Evolutionary conservation across 2,329 filamentous ascomycete genomes (phyloP).

Genomic region (Truncatella angustata): DNA sequence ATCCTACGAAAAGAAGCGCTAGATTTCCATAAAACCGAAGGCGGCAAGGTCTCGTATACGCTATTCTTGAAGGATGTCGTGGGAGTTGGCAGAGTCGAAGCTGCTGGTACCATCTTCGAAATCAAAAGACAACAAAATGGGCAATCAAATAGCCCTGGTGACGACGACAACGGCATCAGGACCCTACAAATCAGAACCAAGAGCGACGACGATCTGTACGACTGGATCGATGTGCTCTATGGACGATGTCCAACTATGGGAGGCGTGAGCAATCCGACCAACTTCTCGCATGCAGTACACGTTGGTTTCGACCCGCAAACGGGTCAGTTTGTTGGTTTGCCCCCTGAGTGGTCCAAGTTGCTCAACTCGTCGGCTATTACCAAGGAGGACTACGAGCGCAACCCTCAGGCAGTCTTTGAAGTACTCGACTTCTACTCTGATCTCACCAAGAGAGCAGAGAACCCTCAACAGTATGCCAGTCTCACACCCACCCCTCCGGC

Average conservation of each 20-base stretch:
- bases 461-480: constrained; percentile 66
- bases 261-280: constrained; percentile 96
- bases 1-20: constrained; percentile 90
- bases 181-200: constrained; percentile 92
- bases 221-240: constrained; percentile 98
- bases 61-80: constrained; percentile 85
- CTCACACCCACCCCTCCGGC: constrained; percentile 66
- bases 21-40: constrained; percentile 91
- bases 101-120: constrained; percentile 89
- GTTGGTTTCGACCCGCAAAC: constrained; percentile 96
- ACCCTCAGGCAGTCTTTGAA: constrained; percentile 82
- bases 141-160: constrained; percentile 67
- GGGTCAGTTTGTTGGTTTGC: constrained; percentile 90
- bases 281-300: constrained; percentile 95
- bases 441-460: constrained; percentile 72
- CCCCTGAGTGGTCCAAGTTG: constrained; percentile 95
- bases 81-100: constrained; percentile 87
- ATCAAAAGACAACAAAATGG: constrained; percentile 75
- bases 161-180: constrained; percentile 77
- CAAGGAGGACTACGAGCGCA: constrained; percentile 97
- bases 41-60: constrained; percentile 81
- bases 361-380: constrained; percentile 96
- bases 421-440: constrained; percentile 84
- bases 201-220: constrained; percentile 93
- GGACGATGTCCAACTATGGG: constrained; percentile 96